Conservation (phyloP, 1,284 basidiomycete species). For the Naganishia sp. region DNA sequence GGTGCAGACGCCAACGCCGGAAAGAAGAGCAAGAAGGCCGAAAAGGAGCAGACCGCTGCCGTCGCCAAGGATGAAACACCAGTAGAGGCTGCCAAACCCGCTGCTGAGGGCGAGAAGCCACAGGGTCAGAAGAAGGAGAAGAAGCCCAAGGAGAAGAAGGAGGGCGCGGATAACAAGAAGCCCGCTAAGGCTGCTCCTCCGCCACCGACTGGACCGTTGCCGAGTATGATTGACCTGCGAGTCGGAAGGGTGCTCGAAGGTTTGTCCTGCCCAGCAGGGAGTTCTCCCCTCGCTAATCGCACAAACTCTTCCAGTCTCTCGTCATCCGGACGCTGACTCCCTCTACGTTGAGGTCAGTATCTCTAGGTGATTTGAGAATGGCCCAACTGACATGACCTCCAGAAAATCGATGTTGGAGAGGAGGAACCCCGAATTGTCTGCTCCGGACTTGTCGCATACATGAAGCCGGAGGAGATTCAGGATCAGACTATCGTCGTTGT, state of each 20-base stretch:
- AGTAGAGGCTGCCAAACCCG: slow-evolving; percentile 38
- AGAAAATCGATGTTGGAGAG: slow-evolving; percentile 94
- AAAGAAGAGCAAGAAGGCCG: slow-evolving; percentile 37
- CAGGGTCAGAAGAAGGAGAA: slow-evolving; percentile 36
- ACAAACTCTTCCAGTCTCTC: slow-evolving; percentile 65
- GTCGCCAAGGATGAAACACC: slow-evolving; percentile 38
- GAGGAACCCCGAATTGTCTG: slow-evolving; percentile 90
- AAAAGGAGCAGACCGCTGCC: slow-evolving; percentile 34
- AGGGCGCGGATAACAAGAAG: slow-evolving; percentile 55
- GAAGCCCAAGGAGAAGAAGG: slow-evolving; percentile 48
- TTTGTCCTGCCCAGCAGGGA: slow-evolving; percentile 51
- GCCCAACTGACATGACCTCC: slow-evolving; percentile 19
- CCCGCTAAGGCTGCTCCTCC: slow-evolving; percentile 51
- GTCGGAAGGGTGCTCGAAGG: slow-evolving; percentile 88
- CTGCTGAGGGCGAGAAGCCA: slow-evolving; percentile 29
- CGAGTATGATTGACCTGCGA: slow-evolving; percentile 91
- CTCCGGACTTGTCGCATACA: slow-evolving; percentile 90
- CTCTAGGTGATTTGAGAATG: background rate
- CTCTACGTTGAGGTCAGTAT: slow-evolving; percentile 76
- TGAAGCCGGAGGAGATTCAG: slow-evolving; percentile 88
- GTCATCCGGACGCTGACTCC: slow-evolving; percentile 91
- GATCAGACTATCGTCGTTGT: slow-evolving; percentile 83
- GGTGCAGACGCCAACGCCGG: slow-evolving; percentile 33
- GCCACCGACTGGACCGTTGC: slow-evolving; percentile 73
- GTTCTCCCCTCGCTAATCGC: background rate